Conservation (phyloP, 352 stramenopile species). For the Hyaloperonospora brassicae region DNA sequence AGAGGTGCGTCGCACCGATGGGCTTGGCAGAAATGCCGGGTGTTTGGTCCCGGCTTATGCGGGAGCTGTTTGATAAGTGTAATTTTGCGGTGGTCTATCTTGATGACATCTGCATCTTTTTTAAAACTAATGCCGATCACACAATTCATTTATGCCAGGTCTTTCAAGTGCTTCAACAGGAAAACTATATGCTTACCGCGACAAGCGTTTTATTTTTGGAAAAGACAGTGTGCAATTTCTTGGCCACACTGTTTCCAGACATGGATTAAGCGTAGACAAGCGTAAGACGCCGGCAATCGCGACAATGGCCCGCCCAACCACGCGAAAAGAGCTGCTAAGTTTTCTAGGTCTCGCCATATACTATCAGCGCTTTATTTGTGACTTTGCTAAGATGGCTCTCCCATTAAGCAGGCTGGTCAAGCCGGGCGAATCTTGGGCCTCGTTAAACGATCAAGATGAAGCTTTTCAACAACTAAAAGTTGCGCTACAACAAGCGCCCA, state of each 20-base stretch:
- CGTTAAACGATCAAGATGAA: slow-evolving; percentile 5
- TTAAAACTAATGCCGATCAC: neutral
- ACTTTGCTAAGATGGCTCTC: slow-evolving; percentile 13
- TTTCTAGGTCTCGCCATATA: slow-evolving; percentile 23
- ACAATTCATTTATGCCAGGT: neutral
- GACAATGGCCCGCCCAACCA: slow-evolving; percentile 14
- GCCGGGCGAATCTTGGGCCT: slow-evolving; percentile 17
- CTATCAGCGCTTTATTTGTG: slow-evolving; percentile 29
- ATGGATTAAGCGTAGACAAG: slow-evolving; percentile 18
- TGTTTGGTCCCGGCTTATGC: no score
- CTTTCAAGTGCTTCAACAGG: neutral
- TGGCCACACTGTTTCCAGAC: slow-evolving; percentile 4
- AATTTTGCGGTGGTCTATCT: neutral
- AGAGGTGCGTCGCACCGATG: no score
- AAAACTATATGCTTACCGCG: slow-evolving; percentile 1
- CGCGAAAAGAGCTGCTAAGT: neutral
- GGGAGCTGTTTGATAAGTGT: neutral
- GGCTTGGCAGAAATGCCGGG: no score
- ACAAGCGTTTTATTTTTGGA: neutral
- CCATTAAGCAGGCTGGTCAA: slow-evolving; percentile 12
- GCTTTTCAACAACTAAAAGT: slow-evolving; percentile 21
- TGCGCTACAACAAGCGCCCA: neutral
- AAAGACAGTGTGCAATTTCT: slow-evolving; percentile 2
- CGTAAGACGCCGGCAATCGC: slow-evolving; percentile 20
- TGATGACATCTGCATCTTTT: no score